Evolutionary conservation across 2,329 filamentous ascomycete species (phyloP), one percentile per base, ranked within the genome.

Genomic region (Trichoderma citrinoviride): DNA sequence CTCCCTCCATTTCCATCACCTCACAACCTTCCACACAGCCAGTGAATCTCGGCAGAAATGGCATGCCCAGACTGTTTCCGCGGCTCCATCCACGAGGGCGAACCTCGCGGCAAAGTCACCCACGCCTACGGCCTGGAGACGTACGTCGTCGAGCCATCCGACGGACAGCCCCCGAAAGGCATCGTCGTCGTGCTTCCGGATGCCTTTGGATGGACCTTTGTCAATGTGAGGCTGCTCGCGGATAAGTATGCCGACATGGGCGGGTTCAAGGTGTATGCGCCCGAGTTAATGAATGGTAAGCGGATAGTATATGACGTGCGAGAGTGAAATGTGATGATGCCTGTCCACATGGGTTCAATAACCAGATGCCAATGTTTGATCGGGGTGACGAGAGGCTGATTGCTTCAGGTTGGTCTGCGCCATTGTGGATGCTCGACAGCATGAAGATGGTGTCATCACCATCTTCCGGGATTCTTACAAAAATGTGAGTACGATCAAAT

Each of bases 161-260:
- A 70, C n/a, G 74, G 77, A 1, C 58, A 49, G 10, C 7, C 64
- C 0, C 47, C 76, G n/a, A 80, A 79, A 43, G 83, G 77, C 12
- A 79, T 84, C 65, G 73, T 87, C 10, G 80, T 86, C 47, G 77
- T 86, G 56, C 77, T 87, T 37, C 78, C 84, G 0, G 85, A 87
- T 70, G 80, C 80, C 0, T 86, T 86, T 68, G 84, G 84, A 17
- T 83, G 83, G 79, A 75, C 78, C 2, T 81, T 86, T 67, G 73
- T 79, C 23, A 87, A 87, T 72, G 80, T 78, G 58, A 77, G 81
- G 43, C 72, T 85, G 6, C 72, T 87, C 40, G 83, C 83, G 5
- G 85, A 87, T 69, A 73, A 74, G 47, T 85, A 84, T 68, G 83
- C 83, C n/a, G 76, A 77, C 65, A 81, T 81, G 69, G 80, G 80